Conservation (phyloP, 2,329 filamentous ascomycete genomes). For the Pestalotiopsis sp. region DNA sequence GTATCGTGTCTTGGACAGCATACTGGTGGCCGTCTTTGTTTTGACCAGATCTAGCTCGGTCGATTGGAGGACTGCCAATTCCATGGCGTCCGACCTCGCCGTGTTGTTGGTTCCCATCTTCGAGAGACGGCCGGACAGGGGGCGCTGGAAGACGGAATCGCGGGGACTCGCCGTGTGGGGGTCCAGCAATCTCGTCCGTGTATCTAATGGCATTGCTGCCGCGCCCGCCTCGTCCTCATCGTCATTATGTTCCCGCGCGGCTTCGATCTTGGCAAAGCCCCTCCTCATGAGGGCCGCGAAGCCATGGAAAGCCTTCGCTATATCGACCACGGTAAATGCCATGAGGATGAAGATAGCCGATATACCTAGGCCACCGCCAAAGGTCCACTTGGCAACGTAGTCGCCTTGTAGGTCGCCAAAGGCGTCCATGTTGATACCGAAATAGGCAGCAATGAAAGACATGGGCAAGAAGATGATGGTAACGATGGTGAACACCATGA, state of each 20-base stretch:
- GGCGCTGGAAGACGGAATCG: not conserved
- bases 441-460: slow-evolving; percentile 43
- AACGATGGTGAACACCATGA: slow-evolving; percentile 45
- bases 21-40: slow-evolving; percentile 14
- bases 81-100: slow-evolving; percentile 12
- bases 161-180: slow-evolving; percentile 2
- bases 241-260: not conserved
- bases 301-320: slow-evolving; percentile 24
- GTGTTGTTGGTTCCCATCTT: slow-evolving; percentile 14
- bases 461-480: slow-evolving; percentile 48
- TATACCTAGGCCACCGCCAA: slow-evolving; percentile 42
- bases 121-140: slow-evolving; percentile 7
- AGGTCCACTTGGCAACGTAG: slow-evolving; percentile 58
- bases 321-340: slow-evolving; percentile 39
- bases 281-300: slow-evolving; percentile 9
- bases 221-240: slow-evolving; percentile 1
- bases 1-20: slow-evolving; percentile 14
- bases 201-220: not conserved
- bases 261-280: not conserved
- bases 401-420: slow-evolving; percentile 47
- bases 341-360: slow-evolving; percentile 39
- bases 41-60: slow-evolving; percentile 14
- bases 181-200: not conserved
- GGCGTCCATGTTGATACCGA: slow-evolving; percentile 43
- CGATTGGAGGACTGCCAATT: slow-evolving; percentile 11